These are phyloP conservation scores for Pyrenochaeta sp. DNA, from an alignment of 2,329 filamentous ascomycete genomes.

Conservation along the genomic window DNA sequence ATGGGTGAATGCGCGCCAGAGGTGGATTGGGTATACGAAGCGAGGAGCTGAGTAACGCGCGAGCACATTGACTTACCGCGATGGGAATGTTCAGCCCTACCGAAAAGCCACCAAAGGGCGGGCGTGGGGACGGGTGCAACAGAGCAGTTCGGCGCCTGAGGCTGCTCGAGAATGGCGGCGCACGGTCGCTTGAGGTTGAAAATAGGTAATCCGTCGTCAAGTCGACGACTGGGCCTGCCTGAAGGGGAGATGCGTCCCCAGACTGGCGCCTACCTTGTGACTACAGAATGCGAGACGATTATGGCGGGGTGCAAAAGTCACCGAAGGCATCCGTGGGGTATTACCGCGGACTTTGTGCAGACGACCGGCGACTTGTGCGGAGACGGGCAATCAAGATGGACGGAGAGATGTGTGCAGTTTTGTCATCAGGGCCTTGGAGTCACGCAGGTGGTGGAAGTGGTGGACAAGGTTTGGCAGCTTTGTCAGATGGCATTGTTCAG, in stretches of 20 bases:
- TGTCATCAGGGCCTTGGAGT: conserved; percentile 19
- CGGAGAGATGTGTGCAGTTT: conserved; percentile 15
- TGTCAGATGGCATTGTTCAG: conserved; percentile 41
- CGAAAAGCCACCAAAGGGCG: conserved; percentile 13
- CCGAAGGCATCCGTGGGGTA: too few species aligned
- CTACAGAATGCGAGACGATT: too few species aligned
- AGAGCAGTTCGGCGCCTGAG: conserved; percentile 1
- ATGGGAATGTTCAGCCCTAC: conserved; percentile 20
- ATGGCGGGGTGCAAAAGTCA: too few species aligned
- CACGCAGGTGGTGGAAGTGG: conserved; percentile 8
- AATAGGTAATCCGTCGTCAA: too few species aligned
- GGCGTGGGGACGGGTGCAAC: conserved; percentile 17
- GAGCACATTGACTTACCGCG: conserved; percentile 8
- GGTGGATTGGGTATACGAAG: conserved; percentile 19
- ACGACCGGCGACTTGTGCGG: too few species aligned
- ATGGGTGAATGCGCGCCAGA: conserved; percentile 10
- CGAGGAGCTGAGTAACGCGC: conserved; percentile 25
- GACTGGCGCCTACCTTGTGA: too few species aligned
- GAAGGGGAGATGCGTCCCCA: too few species aligned
- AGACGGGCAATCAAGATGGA: conserved; percentile 1
- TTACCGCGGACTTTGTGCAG: too few species aligned
- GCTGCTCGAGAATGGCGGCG: too few species aligned
- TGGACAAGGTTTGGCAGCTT: conserved; percentile 20
- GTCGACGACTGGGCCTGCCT: too few species aligned
- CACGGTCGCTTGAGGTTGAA: too few species aligned